Evolutionary conservation across 1,139 yeast species (phyloP).

Genomic region (Waltiozyma sp.): DNA sequence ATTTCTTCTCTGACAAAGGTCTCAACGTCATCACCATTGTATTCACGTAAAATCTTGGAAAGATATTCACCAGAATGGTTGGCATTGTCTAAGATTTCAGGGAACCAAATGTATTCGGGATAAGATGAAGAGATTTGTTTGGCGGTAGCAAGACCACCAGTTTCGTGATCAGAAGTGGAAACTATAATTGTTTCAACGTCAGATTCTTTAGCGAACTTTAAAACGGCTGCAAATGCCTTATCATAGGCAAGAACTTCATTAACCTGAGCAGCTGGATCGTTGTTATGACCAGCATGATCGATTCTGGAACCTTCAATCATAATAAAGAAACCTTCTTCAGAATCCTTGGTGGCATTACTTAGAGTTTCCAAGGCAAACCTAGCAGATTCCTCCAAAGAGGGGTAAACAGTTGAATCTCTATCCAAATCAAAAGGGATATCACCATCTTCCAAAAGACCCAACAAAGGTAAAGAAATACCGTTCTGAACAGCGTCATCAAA

Average conservation of each 20-base stretch:
- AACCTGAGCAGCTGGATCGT: constrained; percentile 84
- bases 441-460: constrained; percentile 57
- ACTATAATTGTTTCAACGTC: constrained; percentile 65
- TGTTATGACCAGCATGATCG: constrained; percentile 86
- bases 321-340: constrained; percentile 71
- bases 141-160: constrained; percentile 77
- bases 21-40: constrained; percentile 24
- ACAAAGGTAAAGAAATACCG: constrained; percentile 56
- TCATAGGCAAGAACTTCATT: constrained; percentile 70
- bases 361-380: constrained; percentile 58
- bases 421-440: constrained; percentile 81
- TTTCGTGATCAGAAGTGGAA: constrained; percentile 83
- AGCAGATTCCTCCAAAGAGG: constrained; percentile 68
- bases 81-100: constrained; percentile 53
- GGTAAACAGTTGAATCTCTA: constrained; percentile 44
- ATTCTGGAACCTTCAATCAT: constrained; percentile 81
- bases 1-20: constrained; percentile 40
- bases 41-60: constrained; percentile 27
- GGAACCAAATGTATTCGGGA: constrained; percentile 71
- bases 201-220: constrained; percentile 49
- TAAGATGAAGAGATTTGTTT: constrained; percentile 52
- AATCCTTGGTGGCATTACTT: constrained; percentile 48
- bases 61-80: constrained; percentile 67
- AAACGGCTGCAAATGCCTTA: constrained; percentile 58
- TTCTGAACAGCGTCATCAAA: constrained; percentile 40